Evolutionary conservation across 331 rosid genomes (phyloP).

Genomic region (Ulmus americana): DNA sequence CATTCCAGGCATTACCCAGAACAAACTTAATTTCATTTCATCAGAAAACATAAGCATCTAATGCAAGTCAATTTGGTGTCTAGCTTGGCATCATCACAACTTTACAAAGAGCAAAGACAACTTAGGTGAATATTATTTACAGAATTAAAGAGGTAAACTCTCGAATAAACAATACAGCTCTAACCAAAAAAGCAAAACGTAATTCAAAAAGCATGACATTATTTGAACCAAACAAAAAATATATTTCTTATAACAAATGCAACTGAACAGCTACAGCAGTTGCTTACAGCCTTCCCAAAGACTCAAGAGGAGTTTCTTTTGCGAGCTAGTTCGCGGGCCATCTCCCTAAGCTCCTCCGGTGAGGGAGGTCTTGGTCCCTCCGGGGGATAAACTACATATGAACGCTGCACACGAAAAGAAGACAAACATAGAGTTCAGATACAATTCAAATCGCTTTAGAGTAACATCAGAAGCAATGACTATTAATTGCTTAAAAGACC

Average conservation of each 20-base stretch:
- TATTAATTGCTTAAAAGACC: too few species aligned
- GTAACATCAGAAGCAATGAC: background rate
- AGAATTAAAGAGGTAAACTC: background rate
- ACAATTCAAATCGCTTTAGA: background rate
- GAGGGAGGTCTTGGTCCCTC: constrained; percentile 63
- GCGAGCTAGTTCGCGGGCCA: constrained; percentile 66
- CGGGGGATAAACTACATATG: constrained; percentile 61
- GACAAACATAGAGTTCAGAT: background rate
- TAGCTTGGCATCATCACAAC: too few species aligned
- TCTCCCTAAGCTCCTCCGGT: constrained; percentile 71
- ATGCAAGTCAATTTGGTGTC: too few species aligned
- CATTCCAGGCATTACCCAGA: too few species aligned
- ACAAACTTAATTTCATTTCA: too few species aligned
- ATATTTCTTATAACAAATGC: background rate
- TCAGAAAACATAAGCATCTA: too few species aligned
- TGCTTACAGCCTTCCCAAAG: constrained; percentile 12
- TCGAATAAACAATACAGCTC: background rate
- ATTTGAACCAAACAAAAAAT: background rate
- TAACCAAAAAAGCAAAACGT: background rate
- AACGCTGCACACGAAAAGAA: constrained; percentile 32
- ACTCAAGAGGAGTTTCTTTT: constrained; percentile 48
- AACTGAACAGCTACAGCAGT: background rate
- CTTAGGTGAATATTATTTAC: background rate
- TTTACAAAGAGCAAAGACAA: too few species aligned
- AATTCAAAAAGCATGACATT: background rate